A percentile compares a stretch with the other conserved stretches of the same genome.
These are phyloP conservation scores for Rhodamnia rubescens DNA, from an alignment of 345 rosid genomes.

Conservation along the genomic window DNA sequence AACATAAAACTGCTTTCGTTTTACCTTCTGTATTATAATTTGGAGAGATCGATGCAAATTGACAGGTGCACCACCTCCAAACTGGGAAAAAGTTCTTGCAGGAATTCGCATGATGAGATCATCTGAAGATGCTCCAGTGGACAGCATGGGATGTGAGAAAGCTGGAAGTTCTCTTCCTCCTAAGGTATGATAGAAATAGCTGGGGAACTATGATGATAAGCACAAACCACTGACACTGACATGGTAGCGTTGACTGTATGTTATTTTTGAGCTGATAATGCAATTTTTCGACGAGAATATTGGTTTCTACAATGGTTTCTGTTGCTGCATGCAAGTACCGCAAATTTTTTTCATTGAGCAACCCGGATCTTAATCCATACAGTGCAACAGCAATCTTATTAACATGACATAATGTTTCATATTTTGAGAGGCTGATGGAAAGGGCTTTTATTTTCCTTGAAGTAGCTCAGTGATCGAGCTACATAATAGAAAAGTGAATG, in stretches of 20 bases:
- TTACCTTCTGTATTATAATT: not conserved
- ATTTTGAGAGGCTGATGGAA: not conserved
- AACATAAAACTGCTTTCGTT: not conserved
- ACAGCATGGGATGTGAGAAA: constrained; percentile 74
- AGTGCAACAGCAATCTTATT: not conserved
- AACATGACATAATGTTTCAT: not conserved
- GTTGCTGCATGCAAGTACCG: not conserved
- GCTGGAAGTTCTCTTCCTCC: constrained; percentile 63
- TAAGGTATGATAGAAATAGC: constrained; percentile 19
- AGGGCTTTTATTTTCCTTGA: not conserved
- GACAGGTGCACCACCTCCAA: constrained; percentile 36
- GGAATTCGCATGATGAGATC: constrained; percentile 63
- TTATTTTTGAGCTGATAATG: not conserved
- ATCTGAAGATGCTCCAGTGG: constrained; percentile 61
- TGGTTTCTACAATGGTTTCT: not conserved
- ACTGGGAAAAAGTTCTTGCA: constrained; percentile 57
- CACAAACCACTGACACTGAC: not conserved
- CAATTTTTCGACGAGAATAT: not conserved
- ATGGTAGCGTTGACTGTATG: not conserved
- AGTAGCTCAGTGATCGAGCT: not conserved
- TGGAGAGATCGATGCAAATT: not conserved
- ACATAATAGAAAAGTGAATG: not conserved
- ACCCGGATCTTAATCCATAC: not conserved
- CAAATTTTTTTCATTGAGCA: not conserved
- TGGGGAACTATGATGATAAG: not conserved